Evolutionary conservation across 2,329 filamentous ascomycete species (phyloP), one percentile per base, ranked within the genome.

Genomic region (Massarina eburnea): DNA sequence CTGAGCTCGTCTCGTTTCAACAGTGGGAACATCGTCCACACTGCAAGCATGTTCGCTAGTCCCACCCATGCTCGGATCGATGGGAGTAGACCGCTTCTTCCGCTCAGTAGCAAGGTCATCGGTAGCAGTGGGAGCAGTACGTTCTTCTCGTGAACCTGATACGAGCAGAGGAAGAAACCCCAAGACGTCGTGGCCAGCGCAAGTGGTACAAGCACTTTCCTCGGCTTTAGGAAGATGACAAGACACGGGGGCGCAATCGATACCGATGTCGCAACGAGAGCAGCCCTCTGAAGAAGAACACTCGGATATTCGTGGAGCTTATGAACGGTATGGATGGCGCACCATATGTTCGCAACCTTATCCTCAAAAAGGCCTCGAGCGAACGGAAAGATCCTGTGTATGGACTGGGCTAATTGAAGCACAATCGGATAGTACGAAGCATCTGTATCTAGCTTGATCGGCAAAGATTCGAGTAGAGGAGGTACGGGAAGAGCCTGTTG

Each of bases 271-370:
- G 86, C 80, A 1, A 80, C 73, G 1, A 96, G 78, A 2, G 94
- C 89, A 1, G 83, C 81, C 42, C 82, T 82, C 66, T 95, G 90
- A 22, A 99, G 81, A 5, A 90, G 68, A 7, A 80, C 78, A 2
- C 83, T 71, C 1, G 89, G 83, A 55, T 90, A 94, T 15, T 81
- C 75, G 51, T 88, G 82, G 29, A 99, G 81, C 73, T 99, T 99
- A 73, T 96, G 79, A 44, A 95, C 79, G 1, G 94, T 86, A 66
- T 97, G 95, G 45, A 92, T 78, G 4, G 91, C 86, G 67, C 94
- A 99, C 94, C 94, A 99, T 62, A 96, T 87, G 67, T 99, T 99
- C 62, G 94, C 94, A 17, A 99, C 95, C 72, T 99, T 99, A 75
- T 97, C 94, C 73, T 99, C 95, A 62, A 97, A 99, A 6, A 99